Percentiles rank a stretch among this genome's conserved stretches.
Evolutionary conservation across 352 stramenopile genomes (phyloP).

Genomic region (Albugo laibachii): DNA sequence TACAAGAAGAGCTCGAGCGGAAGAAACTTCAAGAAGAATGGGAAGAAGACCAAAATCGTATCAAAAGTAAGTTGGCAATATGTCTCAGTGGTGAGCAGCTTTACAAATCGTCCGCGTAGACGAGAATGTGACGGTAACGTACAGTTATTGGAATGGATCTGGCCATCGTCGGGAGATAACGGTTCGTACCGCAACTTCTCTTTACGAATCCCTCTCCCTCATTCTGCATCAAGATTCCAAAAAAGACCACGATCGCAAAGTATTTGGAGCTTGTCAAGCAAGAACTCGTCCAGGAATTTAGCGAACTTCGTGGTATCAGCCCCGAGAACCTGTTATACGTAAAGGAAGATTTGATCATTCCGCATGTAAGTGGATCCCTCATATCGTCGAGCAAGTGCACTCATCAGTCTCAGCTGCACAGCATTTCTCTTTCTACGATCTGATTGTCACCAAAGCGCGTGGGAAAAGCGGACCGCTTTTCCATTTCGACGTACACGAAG

Average conservation of each 20-base stretch:
- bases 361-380: constrained; percentile 31
- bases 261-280: constrained; percentile 75
- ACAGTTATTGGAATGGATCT: constrained; percentile 96
- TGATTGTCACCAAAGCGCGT: constrained; percentile 94
- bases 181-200: constrained; percentile 13
- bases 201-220: constrained; percentile 1
- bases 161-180: constrained; percentile 86
- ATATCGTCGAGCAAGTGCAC: constrained; percentile 1
- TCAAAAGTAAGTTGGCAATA: constrained; percentile 56
- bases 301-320: constrained; percentile 78
- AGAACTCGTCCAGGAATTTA: constrained; percentile 85
- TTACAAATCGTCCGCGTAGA: constrained; percentile 13
- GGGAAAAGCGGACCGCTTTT: constrained; percentile 96
- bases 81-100: not conserved
- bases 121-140: constrained; percentile 89
- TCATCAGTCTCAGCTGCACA: constrained; percentile 9
- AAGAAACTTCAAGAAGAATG: constrained; percentile 81
- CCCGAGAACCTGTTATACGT: constrained; percentile 94
- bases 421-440: constrained; percentile 97
- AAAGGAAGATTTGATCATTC: constrained; percentile 98
- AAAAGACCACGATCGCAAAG: constrained; percentile 83
- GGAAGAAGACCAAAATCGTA: constrained; percentile 81
- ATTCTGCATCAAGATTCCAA: constrained; percentile 31
- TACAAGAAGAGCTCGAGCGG: constrained; percentile 49
- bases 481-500: constrained; percentile 93